phyloP scores from a whole-genome alignment of 495 filamentous ascomycete species.

The Pyronema omphalodes region DNA sequence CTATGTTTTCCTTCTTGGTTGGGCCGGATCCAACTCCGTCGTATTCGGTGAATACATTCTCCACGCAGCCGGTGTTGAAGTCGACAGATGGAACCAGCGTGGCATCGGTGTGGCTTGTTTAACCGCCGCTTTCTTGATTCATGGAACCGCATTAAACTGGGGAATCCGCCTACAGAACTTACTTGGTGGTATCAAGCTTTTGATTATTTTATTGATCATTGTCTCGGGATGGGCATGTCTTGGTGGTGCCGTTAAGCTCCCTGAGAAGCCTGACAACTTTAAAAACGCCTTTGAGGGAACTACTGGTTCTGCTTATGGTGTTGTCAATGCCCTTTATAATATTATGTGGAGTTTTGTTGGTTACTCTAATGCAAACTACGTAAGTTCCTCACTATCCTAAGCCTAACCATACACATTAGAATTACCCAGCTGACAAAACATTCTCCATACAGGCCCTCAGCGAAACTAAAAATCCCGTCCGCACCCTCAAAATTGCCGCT shows the following conservation, averaged over 20 bases:
- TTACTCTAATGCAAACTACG: slow-evolving; percentile 51
- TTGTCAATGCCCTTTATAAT: slow-evolving; percentile 33
- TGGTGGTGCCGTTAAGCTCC: slow-evolving; percentile 34
- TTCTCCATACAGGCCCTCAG: slow-evolving; percentile 24
- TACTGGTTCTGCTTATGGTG: slow-evolving; percentile 27
- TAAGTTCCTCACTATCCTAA: slow-evolving; percentile 27
- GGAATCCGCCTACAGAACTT: slow-evolving; percentile 48
- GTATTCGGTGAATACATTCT: slow-evolving; percentile 55
- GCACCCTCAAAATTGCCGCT: slow-evolving; percentile 45
- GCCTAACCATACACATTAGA: neutral
- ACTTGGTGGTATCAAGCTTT: slow-evolving; percentile 49
- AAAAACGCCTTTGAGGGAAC: slow-evolving; percentile 28
- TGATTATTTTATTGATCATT: slow-evolving; percentile 44
- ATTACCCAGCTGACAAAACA: neutral
- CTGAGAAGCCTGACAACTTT: slow-evolving; percentile 41
- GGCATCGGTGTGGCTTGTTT: slow-evolving; percentile 29
- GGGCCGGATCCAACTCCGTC: slow-evolving; percentile 42
- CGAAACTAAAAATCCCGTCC: slow-evolving; percentile 43
- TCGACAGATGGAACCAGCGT: slow-evolving; percentile 48
- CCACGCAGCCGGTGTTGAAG: slow-evolving; percentile 38
- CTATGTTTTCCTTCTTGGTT: slow-evolving; percentile 47
- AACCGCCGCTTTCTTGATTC: slow-evolving; percentile 41
- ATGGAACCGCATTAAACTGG: slow-evolving; percentile 40
- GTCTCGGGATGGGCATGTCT: slow-evolving; percentile 29
- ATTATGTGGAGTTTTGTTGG: slow-evolving; percentile 32